These are phyloP conservation scores for Monascus ruber DNA, from an alignment of 2,329 filamentous ascomycete species.

Conservation along the genomic window DNA sequence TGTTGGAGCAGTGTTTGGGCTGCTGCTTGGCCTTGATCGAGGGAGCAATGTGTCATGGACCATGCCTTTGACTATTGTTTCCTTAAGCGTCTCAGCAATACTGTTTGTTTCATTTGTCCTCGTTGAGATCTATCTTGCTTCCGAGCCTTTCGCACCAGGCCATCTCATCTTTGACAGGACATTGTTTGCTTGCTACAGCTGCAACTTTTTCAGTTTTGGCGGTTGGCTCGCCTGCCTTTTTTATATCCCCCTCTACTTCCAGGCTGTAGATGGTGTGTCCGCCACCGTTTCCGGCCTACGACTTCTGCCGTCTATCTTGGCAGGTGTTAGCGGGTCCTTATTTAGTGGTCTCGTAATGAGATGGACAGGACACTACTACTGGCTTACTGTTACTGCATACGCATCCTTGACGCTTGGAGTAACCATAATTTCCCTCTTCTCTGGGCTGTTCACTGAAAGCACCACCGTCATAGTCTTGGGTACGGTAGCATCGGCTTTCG, in stretches of 20 bases:
- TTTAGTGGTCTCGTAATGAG: constrained; percentile 56
- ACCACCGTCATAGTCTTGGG: constrained; percentile 45
- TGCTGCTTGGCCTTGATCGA: constrained; percentile 60
- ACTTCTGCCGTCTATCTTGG: constrained; percentile 55
- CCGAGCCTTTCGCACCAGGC: constrained; percentile 62
- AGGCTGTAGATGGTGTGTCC: constrained; percentile 54
- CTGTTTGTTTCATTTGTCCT: constrained; percentile 57
- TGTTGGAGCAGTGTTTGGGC: constrained; percentile 51
- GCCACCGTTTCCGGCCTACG: constrained; percentile 54
- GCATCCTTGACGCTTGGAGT: constrained; percentile 42
- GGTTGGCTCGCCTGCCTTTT: constrained; percentile 52
- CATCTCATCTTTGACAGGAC: constrained; percentile 59
- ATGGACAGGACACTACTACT: constrained; percentile 59
- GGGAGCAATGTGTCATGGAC: constrained; percentile 63
- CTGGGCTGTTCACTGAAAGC: constrained; percentile 42
- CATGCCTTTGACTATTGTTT: constrained; percentile 45
- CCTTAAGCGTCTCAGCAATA: constrained; percentile 44
- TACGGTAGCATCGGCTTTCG: constrained; percentile 43
- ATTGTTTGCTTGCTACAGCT: constrained; percentile 56
- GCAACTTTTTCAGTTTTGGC: constrained; percentile 61
- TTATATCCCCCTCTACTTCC: constrained; percentile 68
- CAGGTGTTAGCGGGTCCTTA: constrained; percentile 53
- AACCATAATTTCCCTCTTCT: constrained; percentile 46
- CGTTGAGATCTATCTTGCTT: constrained; percentile 56
- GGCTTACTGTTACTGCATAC: constrained; percentile 52